Conservation (phyloP, 345 rosid genomes). For the Populus euphratica region DNA sequence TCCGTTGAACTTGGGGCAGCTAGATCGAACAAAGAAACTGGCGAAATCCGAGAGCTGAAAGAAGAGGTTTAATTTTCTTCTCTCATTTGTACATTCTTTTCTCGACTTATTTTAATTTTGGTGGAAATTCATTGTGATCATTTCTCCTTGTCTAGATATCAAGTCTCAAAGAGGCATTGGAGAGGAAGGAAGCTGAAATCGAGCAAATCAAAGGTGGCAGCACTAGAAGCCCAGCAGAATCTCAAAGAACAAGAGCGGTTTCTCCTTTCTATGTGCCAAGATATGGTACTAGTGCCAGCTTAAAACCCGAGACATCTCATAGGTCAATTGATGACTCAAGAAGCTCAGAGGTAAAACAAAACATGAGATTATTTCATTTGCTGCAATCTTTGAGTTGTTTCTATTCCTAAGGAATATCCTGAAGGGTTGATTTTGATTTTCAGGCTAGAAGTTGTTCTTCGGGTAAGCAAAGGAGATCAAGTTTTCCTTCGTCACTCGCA, state of each 20-base stretch:
- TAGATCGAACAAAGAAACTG: slow-evolving; percentile 82
- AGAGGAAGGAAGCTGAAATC: slow-evolving; percentile 80
- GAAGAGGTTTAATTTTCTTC: slow-evolving; percentile 61
- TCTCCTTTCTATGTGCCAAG: slow-evolving; percentile 78
- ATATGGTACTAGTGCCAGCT: slow-evolving; percentile 35
- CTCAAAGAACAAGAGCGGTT: slow-evolving; percentile 71
- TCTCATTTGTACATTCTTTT: slow-evolving; percentile 1
- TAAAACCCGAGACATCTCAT: slow-evolving; percentile 56
- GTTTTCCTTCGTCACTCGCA: slow-evolving; percentile 58
- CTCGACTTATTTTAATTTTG: background rate
- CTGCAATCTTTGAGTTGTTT: background rate
- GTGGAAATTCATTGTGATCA: background rate
- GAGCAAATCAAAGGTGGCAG: slow-evolving; percentile 55
- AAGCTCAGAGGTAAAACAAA: slow-evolving; percentile 50
- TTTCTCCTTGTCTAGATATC: slow-evolving; percentile 48
- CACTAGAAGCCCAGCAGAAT: slow-evolving; percentile 42
- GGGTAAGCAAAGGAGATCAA: slow-evolving; percentile 76
- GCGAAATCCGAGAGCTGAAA: slow-evolving; percentile 81
- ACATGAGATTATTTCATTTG: background rate
- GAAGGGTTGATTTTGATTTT: slow-evolving; percentile 14
- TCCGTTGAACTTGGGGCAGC: slow-evolving; percentile 97
- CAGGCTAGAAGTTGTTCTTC: slow-evolving; percentile 84
- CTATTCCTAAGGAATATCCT: background rate
- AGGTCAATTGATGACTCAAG: slow-evolving; percentile 44
- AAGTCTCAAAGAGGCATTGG: slow-evolving; percentile 66